Percentiles rank a stretch among this genome's conserved stretches.
phyloP scores from a whole-genome alignment of 2,329 filamentous ascomycete genomes.

The Ophiostoma piceae region DNA sequence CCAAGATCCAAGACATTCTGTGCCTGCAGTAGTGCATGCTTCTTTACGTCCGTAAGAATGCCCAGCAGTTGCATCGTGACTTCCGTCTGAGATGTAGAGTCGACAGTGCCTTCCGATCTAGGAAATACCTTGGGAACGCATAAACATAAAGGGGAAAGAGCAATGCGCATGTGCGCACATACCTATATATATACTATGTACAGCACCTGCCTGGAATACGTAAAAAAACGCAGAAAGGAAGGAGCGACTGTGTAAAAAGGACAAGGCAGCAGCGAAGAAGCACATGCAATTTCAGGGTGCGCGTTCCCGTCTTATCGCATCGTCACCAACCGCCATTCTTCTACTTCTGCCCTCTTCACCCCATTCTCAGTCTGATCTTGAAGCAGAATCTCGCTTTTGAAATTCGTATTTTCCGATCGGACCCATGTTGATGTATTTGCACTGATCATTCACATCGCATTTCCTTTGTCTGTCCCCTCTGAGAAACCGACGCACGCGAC shows the following conservation, averaged over 20 bases:
- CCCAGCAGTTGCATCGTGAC: background rate
- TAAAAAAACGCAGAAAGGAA: background rate
- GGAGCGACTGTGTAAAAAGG: background rate
- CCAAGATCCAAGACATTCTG: background rate
- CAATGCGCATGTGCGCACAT: background rate
- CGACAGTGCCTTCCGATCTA: background rate
- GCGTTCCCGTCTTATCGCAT: background rate
- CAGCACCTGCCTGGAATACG: background rate
- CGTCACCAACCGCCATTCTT: background rate
- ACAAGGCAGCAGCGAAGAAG: slow-evolving; percentile 1
- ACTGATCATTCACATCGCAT: background rate
- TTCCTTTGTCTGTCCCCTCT: background rate
- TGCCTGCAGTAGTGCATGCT: background rate
- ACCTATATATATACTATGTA: background rate
- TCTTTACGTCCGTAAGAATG: background rate
- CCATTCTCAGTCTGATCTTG: background rate
- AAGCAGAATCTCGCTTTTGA: background rate
- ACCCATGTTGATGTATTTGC: background rate
- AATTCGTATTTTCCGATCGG: background rate
- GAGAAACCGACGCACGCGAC: background rate
- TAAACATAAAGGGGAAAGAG: background rate
- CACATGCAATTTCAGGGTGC: background rate
- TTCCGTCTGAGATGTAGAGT: slow-evolving; percentile 3
- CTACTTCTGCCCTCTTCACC: background rate
- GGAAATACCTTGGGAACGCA: background rate